A percentile compares a stretch with the other conserved stretches of the same genome.
These are phyloP conservation scores for Microcos paniculata DNA, from an alignment of 345 rosid genomes.

Conservation along the genomic window DNA sequence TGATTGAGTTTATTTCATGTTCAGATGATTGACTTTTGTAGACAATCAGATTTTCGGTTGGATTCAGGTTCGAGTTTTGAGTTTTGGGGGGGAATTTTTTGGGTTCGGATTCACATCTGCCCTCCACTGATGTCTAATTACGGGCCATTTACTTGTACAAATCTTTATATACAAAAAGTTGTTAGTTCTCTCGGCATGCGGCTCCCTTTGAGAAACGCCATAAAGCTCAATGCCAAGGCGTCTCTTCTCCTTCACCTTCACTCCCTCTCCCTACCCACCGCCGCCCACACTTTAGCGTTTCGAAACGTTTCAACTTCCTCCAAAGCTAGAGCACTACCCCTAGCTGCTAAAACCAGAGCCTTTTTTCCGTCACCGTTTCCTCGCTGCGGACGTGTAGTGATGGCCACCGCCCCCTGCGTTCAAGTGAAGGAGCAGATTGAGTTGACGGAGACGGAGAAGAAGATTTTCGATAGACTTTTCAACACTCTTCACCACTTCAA, in stretches of 20 bases:
- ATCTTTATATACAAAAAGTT: too few species aligned
- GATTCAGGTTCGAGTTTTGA: too few species aligned
- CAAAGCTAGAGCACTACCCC: not conserved
- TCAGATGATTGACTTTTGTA: too few species aligned
- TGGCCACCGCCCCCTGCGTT: conserved; percentile 30
- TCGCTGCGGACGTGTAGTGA: conserved; percentile 29
- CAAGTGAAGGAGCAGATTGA: conserved; percentile 61
- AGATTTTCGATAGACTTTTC: conserved; percentile 70
- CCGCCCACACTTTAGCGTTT: conserved; percentile 15
- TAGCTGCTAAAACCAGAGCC: not conserved
- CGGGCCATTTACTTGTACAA: too few species aligned
- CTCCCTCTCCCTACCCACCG: conserved; percentile 14
- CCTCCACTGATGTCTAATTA: too few species aligned
- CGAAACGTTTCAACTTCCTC: conserved; percentile 14
- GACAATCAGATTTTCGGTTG: too few species aligned
- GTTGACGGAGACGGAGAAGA: conserved; percentile 55
- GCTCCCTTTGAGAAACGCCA: conserved; percentile 28
- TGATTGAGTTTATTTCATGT: too few species aligned
- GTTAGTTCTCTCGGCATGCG: conserved; percentile 28
- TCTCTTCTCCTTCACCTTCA: conserved; percentile 25
- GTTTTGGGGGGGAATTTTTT: too few species aligned
- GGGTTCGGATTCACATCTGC: too few species aligned
- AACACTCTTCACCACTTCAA: conserved; percentile 60
- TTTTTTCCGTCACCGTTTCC: conserved; percentile 7
- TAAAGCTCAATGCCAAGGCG: conserved; percentile 30